Conservation (phyloP, 1,284 basidiomycete genomes). For the Baeospora myosura region DNA sequence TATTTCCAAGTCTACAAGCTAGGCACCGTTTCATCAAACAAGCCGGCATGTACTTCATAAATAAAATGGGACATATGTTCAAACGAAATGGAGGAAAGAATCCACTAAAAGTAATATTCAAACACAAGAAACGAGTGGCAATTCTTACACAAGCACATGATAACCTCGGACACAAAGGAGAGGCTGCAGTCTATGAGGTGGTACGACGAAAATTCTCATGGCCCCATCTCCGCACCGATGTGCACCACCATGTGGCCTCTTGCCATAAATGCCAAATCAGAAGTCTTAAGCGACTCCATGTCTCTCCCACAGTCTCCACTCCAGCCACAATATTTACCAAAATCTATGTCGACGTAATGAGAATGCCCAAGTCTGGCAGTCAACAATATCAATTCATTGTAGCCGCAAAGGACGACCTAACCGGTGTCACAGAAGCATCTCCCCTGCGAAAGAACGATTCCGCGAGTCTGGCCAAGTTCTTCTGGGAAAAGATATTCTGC, state of each 20-base stretch:
- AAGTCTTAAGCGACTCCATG: slow-evolving; percentile 18
- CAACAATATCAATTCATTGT: slow-evolving; percentile 16
- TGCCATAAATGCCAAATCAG: slow-evolving; percentile 31
- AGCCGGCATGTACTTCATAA: background rate
- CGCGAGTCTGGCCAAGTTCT: slow-evolving; percentile 11
- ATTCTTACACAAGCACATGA: slow-evolving; percentile 15
- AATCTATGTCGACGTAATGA: slow-evolving; percentile 25
- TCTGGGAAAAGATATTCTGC: slow-evolving; percentile 19
- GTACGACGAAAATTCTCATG: slow-evolving; percentile 5
- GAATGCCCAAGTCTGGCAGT: slow-evolving; percentile 16
- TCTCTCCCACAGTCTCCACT: slow-evolving; percentile 24
- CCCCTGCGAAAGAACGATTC: slow-evolving; percentile 19
- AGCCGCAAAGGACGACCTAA: slow-evolving; percentile 21
- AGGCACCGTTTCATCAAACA: too few species aligned
- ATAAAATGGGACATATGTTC: background rate
- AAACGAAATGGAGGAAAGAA: background rate
- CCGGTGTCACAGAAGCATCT: slow-evolving; percentile 21
- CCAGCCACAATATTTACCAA: slow-evolving; percentile 25
- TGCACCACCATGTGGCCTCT: slow-evolving; percentile 25
- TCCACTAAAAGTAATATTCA: slow-evolving; percentile 7
- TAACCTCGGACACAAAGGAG: slow-evolving; percentile 9
- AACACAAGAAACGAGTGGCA: background rate
- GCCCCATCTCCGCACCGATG: slow-evolving; percentile 17
- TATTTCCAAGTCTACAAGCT: too few species aligned
- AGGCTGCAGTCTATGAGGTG: slow-evolving; percentile 4